Evolutionary conservation across 1,284 basidiomycete species (phyloP).

Genomic region (Lentinula novae-zelandiae): DNA sequence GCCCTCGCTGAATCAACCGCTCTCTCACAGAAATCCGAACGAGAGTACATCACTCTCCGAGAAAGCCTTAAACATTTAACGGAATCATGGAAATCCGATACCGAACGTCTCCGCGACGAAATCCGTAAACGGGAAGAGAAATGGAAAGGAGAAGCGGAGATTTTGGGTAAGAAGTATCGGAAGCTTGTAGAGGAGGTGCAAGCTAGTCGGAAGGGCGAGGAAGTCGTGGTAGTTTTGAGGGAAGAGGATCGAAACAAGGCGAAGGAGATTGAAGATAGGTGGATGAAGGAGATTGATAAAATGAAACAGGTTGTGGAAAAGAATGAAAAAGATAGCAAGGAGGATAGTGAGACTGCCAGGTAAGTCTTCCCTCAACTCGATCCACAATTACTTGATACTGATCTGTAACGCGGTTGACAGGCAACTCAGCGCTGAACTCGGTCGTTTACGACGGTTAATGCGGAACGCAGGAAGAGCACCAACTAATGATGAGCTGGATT

Average conservation of each 20-base stretch:
- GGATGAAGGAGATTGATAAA: conserved; percentile 40
- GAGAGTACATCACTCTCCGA: conserved; percentile 73
- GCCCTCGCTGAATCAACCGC: conserved; percentile 67
- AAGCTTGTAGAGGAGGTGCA: conserved; percentile 57
- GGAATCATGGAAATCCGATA: conserved; percentile 67
- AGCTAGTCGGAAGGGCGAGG: conserved; percentile 39
- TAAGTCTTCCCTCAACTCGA: conserved; percentile 29
- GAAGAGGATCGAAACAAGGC: conserved; percentile 44
- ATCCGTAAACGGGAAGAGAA: conserved; percentile 68
- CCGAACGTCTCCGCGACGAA: conserved; percentile 61
- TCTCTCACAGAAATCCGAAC: conserved; percentile 72
- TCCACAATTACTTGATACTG: conserved; percentile 1
- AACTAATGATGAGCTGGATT: neutral
- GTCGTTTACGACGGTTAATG: conserved; percentile 67
- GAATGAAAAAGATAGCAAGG: conserved; percentile 50
- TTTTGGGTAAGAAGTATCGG: conserved; percentile 60
- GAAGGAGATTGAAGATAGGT: conserved; percentile 33
- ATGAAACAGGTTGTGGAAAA: conserved; percentile 48
- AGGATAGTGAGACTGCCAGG: conserved; percentile 59
- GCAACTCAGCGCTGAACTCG: conserved; percentile 54
- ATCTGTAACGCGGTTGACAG: conserved; percentile 31
- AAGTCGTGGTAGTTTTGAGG: conserved; percentile 32
- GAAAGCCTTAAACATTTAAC: conserved; percentile 69
- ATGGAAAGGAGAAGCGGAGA: conserved; percentile 60
- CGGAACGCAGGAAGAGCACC: conserved; percentile 30